Evolutionary conservation across 140 eudicot genomes (phyloP).

Genomic region (Senecio squalidus): DNA sequence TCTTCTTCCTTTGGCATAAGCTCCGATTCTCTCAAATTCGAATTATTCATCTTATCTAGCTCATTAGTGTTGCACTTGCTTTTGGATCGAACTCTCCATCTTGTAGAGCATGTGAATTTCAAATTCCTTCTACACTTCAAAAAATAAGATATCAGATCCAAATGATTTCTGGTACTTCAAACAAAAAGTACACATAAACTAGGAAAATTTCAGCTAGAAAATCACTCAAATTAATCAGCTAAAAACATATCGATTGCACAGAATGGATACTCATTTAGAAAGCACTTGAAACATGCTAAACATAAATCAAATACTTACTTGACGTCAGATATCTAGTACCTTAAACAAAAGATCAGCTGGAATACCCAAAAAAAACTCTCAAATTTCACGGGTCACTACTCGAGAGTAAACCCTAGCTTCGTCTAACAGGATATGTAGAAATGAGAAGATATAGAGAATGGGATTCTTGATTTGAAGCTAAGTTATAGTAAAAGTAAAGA

Average conservation of each 20-base stretch:
- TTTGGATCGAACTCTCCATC: conserved; percentile 6
- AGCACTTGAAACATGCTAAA: too few relatives aligned
- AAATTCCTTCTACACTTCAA: background rate
- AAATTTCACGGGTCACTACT: background rate
- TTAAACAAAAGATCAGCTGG: conserved; percentile 1
- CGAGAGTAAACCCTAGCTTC: conserved; percentile 7
- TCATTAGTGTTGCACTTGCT: conserved; percentile 4
- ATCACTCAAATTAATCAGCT: conserved; percentile 1
- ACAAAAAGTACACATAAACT: background rate
- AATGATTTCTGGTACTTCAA: background rate
- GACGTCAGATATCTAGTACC: conserved; percentile 1
- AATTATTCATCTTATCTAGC: conserved; percentile 17
- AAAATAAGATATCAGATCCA: conserved; percentile 12
- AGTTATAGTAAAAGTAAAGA: conserved; percentile 19
- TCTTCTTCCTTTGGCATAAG: conserved; percentile 19
- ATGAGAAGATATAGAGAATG: background rate
- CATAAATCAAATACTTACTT: conserved; percentile 18
- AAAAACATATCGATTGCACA: background rate
- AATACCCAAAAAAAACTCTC: conserved; percentile 1
- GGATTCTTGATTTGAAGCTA: conserved; percentile 6
- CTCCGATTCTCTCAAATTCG: conserved; percentile 14
- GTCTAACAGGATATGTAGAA: background rate
- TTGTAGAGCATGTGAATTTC: background rate
- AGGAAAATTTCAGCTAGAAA: conserved; percentile 1
- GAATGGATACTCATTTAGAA: too few relatives aligned